Evolutionary conservation across 139 green algal genomes (phyloP), one percentile per base, ranked within the genome.

Genomic region (Pleodorina starrii): DNA sequence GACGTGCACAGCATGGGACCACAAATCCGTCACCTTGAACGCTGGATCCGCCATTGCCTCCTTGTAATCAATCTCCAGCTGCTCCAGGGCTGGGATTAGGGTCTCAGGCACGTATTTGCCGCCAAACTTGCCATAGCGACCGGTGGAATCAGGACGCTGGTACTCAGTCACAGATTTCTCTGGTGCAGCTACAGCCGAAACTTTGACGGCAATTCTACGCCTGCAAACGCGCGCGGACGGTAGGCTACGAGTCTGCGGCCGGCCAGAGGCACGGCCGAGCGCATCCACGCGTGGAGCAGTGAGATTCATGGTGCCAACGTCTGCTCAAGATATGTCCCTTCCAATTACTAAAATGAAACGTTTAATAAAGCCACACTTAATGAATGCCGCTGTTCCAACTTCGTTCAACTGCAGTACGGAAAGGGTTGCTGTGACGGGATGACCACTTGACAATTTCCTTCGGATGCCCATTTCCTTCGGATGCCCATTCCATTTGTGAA

Each of bases 71-170:
- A 88, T 86, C 87, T 98, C 96, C 35, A 99, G 94, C 86, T 98
- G 95, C 7, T 91, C 71, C 27, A 99, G 93, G 0, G 97, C 97
- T 6, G 92, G 92, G 48, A 99, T 99, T 36, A 99, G 95, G 35
- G 98, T 99, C 93, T 99, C 98, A 0, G 98, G 98, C 42, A 99
- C 98, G 89, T 99, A 99, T 78, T 98, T 98, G 57, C 98, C 98
- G 25, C 98, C 98, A 83, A 97, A 99, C 80, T 90, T 91, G 81
- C 97, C 97, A 84, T 95, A 99, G 4, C 97, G 93, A 38, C 97
- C 97, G 2, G 76, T 93, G 19, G 71, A 72, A 78, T 99, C 97
- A 19, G 97, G 97, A 32, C 97, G 94, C 82, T 89, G 38, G 48
- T 86, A 84, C 38, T 93, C 87, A 32, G 51, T 46, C 38, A 81